Evolutionary conservation across 2,329 filamentous ascomycete genomes (phyloP).

Genomic region (Teratosphaeria zuluensis): DNA sequence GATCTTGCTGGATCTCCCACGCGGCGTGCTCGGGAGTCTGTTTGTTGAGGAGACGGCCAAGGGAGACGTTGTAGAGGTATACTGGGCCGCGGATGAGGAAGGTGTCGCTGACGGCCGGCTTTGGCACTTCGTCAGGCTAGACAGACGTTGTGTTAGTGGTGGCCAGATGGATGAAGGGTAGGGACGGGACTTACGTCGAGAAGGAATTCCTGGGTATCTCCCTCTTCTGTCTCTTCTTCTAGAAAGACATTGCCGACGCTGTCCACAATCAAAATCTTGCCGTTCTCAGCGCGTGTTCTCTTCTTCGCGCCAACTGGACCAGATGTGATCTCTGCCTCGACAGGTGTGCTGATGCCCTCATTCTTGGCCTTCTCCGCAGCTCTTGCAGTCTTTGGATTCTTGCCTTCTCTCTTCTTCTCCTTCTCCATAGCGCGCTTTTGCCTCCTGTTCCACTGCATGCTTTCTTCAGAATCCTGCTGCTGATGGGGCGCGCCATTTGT

Average conservation of each 20-base stretch:
- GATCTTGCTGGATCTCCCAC: conserved; percentile 19
- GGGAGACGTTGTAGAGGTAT: conserved; percentile 53
- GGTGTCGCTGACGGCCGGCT: conserved; percentile 72
- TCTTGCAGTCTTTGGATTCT: conserved; percentile 32
- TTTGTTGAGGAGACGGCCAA: conserved; percentile 34
- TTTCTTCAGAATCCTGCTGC: conserved; percentile 29
- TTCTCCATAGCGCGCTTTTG: conserved; percentile 84
- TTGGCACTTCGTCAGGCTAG: conserved; percentile 67
- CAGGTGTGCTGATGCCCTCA: conserved; percentile 44
- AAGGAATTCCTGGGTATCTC: conserved; percentile 70
- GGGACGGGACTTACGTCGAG: conserved; percentile 62
- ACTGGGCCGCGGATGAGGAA: conserved; percentile 69
- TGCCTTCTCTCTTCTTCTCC: conserved; percentile 58
- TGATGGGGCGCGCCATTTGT: conserved; percentile 12
- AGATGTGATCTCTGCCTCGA: conserved; percentile 40
- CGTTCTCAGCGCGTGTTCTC: conserved; percentile 85
- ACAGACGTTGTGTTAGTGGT: conserved; percentile 1
- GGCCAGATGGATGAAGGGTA: neutral
- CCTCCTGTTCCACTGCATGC: conserved; percentile 63
- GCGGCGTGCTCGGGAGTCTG: conserved; percentile 22
- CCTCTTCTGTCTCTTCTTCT: conserved; percentile 85
- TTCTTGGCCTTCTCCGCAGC: conserved; percentile 35
- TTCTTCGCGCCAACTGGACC: conserved; percentile 70
- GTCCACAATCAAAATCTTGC: conserved; percentile 89
- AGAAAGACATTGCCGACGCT: conserved; percentile 85